Percentiles rank a stretch among this genome's conserved stretches.
Evolutionary conservation across 192 early-diverging fungal genomes (phyloP).

Genomic region (Entomortierella lignicola): DNA sequence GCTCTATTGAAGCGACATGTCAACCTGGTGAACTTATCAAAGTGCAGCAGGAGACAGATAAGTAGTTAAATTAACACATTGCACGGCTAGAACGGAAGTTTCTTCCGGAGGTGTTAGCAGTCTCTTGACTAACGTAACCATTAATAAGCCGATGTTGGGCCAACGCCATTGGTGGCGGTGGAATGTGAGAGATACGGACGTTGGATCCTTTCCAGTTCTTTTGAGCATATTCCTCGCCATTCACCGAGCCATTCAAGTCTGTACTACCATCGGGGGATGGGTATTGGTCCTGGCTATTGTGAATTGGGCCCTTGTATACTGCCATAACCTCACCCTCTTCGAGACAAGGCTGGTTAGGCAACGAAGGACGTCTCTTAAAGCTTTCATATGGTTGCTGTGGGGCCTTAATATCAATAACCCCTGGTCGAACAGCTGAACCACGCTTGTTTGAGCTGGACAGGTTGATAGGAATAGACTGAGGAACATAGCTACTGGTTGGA

Average conservation of each 20-base stretch:
- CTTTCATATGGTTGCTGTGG: constrained; percentile 21
- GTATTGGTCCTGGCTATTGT: constrained; percentile 39
- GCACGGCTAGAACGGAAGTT: constrained; percentile 28
- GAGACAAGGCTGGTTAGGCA: constrained; percentile 44
- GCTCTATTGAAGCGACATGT: too few relatives aligned
- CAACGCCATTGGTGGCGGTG: background rate
- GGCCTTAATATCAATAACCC: background rate
- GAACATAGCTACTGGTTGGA: constrained; percentile 13
- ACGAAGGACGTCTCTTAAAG: constrained; percentile 34
- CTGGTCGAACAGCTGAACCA: constrained; percentile 4
- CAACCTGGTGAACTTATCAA: too few relatives aligned
- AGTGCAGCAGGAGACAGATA: too few relatives aligned
- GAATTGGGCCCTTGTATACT: constrained; percentile 27
- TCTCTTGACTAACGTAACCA: constrained; percentile 8
- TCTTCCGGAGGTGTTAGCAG: background rate
- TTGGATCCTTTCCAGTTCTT: constrained; percentile 33
- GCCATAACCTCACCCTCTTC: constrained; percentile 46
- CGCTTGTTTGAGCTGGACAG: constrained; percentile 30
- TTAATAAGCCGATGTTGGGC: background rate
- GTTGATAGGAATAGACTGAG: constrained; percentile 15
- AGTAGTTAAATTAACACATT: constrained; percentile 34
- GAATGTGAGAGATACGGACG: constrained; percentile 17
- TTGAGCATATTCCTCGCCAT: background rate
- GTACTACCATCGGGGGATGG: constrained; percentile 38
- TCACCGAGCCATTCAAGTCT: background rate